Percentiles rank a stretch among this genome's conserved stretches.
phyloP scores from a whole-genome alignment of 2,329 filamentous ascomycete species.

The Scopulariopsis brevicaulis region DNA sequence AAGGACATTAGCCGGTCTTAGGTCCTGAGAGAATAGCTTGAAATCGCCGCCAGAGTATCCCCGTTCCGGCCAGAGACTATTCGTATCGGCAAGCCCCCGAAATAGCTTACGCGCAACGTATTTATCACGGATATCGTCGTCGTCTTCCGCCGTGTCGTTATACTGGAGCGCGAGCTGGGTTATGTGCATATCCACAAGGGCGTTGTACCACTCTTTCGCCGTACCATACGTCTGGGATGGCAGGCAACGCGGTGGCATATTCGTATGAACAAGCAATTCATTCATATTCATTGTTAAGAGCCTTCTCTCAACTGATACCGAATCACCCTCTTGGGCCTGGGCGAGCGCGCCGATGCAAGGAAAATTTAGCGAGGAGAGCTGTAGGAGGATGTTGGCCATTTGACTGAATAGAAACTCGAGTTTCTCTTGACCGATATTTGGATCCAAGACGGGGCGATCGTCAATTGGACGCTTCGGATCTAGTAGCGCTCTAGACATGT shows the following conservation, averaged over 20 bases:
- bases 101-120: constrained; percentile 21
- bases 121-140: constrained; percentile 17
- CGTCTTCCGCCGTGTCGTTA: constrained; percentile 21
- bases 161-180: constrained; percentile 22
- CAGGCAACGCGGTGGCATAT: constrained; percentile 11
- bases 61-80: background rate
- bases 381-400: constrained; percentile 27
- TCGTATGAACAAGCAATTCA: constrained; percentile 14
- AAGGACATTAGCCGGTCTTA: constrained; percentile 20
- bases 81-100: constrained; percentile 11
- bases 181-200: constrained; percentile 23
- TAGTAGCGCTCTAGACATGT: constrained; percentile 16
- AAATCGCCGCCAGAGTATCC: constrained; percentile 8
- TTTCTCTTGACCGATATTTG: constrained; percentile 17
- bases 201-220: constrained; percentile 18
- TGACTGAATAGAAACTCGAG: constrained; percentile 23
- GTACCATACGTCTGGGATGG: constrained; percentile 15
- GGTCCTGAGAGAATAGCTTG: constrained; percentile 19
- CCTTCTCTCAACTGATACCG: constrained; percentile 15
- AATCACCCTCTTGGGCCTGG: constrained; percentile 13
- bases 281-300: constrained; percentile 29
- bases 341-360: constrained; percentile 23
- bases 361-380: constrained; percentile 22
- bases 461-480: constrained; percentile 11
- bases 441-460: constrained; percentile 19